Conservation (phyloP, 352 stramenopile genomes). For the Globisporangium solare region DNA sequence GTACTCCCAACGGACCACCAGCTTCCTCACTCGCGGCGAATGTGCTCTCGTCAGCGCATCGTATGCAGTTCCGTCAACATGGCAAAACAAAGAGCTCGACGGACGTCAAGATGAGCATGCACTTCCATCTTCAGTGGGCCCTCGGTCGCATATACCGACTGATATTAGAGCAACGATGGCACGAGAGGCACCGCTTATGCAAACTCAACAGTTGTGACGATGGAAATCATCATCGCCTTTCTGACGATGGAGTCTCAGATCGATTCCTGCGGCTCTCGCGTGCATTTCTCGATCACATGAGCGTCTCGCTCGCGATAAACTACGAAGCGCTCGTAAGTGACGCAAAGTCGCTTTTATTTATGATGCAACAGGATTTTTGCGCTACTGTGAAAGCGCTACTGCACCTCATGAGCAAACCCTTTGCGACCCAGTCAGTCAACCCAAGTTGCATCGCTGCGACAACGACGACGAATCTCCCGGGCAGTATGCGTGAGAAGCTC, state of each 20-base stretch:
- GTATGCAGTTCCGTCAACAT: conserved; percentile 12
- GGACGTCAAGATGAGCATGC: conserved; percentile 5
- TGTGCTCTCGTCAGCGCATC: not conserved
- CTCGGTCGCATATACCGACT: conserved; percentile 49
- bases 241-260: conserved; percentile 7
- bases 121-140: conserved; percentile 50
- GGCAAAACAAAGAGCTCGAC: conserved; percentile 8
- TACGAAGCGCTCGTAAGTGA: conserved; percentile 3
- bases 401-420: not conserved
- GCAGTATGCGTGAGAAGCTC: conserved; percentile 16
- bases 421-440: not conserved
- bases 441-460: not conserved
- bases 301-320: conserved; percentile 16
- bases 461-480: conserved; percentile 6
- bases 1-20: not conserved
- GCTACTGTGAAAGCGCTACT: conserved; percentile 25
- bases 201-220: not conserved
- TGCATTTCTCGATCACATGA: conserved; percentile 27
- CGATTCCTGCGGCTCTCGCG: conserved; percentile 16
- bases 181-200: not conserved
- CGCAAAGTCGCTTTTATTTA: conserved; percentile 29
- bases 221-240: conserved; percentile 2
- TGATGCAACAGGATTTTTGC: conserved; percentile 71
- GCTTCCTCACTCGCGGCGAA: not conserved
- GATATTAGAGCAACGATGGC: conserved; percentile 26